Evolutionary conservation across 371 early-diverging fungal species (phyloP), one percentile per base, ranked within the genome.

Genomic region (Actinomucor elegans): DNA sequence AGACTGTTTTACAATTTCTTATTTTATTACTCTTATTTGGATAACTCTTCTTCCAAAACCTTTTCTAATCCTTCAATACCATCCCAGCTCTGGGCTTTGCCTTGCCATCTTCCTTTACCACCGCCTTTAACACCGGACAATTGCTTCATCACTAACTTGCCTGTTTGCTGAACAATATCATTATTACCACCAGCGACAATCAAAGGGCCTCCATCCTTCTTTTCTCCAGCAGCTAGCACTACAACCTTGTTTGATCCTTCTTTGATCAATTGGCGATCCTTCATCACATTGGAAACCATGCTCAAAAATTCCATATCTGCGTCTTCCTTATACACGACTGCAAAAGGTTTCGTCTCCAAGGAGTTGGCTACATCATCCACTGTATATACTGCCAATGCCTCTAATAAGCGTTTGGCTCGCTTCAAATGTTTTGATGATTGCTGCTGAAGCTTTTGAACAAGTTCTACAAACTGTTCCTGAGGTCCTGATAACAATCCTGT

Each of bases 101-200:
- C 88, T 55, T 84, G 85, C 81, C 83, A 86, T 32, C 84, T 64
- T 10, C 85, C 86, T 53, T 80, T 81, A 8, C 84, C 86, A 31
- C 86, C 86, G 5, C 86, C 86, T 50, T 85, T 86, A 28, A 85
- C 71, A 1, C 60, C 68, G 15, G 53, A 52, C 11, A 77, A 37
- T 5, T 40, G 52, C 23, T 61, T 57, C 28, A 55, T 66, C n/a
- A 84, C 57, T 1, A 61, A 55, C 14, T 75, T 64, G 3, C 72
- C 70, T 3, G 68, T 57, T 38, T 71, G 68, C 64, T 83, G 79
- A 23, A 86, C 70, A 10, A 69, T 18, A 10, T 64, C 78, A 14
- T 78, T 75, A 12, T 58, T 57, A 24, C 59, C 63, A 4, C 83
- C 80, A 0, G 66, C 52, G 18, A 86, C 58, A 15, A 83, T 59